Conservation (phyloP, 164 flowering plant genomes). For the Chimonanthus salicifolius region DNA sequence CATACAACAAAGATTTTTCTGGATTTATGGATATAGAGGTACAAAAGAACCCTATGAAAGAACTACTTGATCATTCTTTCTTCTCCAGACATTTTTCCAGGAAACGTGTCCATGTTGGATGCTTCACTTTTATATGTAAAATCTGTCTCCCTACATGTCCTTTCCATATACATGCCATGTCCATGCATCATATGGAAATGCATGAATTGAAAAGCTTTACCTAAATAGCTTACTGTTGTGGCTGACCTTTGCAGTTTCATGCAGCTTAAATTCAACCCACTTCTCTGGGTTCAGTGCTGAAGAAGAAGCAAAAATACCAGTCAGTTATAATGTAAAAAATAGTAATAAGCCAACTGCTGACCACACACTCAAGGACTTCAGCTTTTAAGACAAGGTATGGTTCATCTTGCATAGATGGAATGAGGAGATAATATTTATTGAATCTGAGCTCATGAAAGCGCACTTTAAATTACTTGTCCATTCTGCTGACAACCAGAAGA, state of each 20-base stretch:
- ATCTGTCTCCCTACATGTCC: too few species aligned
- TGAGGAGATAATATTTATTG: too few species aligned
- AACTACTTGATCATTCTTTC: not conserved
- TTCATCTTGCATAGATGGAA: not conserved
- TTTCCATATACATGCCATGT: too few species aligned
- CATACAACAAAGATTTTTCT: not conserved
- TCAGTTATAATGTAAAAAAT: not conserved
- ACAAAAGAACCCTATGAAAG: too few species aligned
- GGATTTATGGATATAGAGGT: not conserved
- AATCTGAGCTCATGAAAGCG: not conserved
- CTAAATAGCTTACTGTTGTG: constrained; percentile 86
- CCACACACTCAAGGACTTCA: not conserved
- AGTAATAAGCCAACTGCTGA: not conserved
- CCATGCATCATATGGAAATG: not conserved
- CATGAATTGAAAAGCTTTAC: constrained; percentile 22
- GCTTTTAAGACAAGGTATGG: not conserved
- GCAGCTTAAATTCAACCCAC: constrained; percentile 84
- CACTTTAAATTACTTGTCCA: too few species aligned
- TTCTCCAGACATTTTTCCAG: too few species aligned
- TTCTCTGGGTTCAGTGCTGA: constrained; percentile 87
- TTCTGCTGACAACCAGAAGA: not conserved
- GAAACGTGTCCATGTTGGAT: too few species aligned
- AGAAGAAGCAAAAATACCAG: constrained; percentile 16
- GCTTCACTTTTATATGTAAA: too few species aligned
- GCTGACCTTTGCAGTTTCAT: constrained; percentile 82